Percentiles rank a stretch among this genome's conserved stretches.
phyloP scores from a whole-genome alignment of 768 basidiomycete genomes.

The Leccinum broughii region DNA sequence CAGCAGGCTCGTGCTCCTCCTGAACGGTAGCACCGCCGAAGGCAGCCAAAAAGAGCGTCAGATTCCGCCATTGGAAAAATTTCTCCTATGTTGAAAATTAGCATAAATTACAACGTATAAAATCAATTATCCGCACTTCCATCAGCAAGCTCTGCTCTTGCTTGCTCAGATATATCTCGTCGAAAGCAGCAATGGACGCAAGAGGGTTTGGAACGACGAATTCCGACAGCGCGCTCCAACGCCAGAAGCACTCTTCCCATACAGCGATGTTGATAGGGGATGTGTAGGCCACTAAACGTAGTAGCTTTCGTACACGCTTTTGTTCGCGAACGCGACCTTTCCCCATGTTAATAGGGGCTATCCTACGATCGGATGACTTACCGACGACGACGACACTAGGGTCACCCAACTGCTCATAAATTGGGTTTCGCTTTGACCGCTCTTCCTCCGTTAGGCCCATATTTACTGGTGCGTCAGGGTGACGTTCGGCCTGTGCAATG shows the following conservation, averaged over 20 bases:
- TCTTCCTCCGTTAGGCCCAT: slow-evolving; percentile 57
- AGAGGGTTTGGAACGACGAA: slow-evolving; percentile 45
- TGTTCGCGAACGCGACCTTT: slow-evolving; percentile 77
- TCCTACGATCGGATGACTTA: slow-evolving; percentile 34
- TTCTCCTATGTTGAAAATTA: slow-evolving; percentile 51
- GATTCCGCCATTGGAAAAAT: slow-evolving; percentile 82
- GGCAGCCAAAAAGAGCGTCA: slow-evolving; percentile 74
- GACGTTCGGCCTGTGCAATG: slow-evolving; percentile 65
- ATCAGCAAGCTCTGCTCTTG: slow-evolving; percentile 39
- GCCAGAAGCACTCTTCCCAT: slow-evolving; percentile 81
- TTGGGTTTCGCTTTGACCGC: slow-evolving; percentile 64
- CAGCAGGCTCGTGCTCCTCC: slow-evolving; percentile 50
- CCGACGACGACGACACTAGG: slow-evolving; percentile 69
- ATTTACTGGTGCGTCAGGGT: slow-evolving; percentile 55
- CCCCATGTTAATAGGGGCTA: slow-evolving; percentile 6
- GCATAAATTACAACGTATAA: neutral
- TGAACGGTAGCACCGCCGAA: slow-evolving; percentile 65
- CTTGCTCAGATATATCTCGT: slow-evolving; percentile 35
- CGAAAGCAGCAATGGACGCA: slow-evolving; percentile 36
- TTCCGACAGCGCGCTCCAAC: slow-evolving; percentile 70
- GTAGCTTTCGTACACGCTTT: slow-evolving; percentile 72
- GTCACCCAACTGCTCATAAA: slow-evolving; percentile 80
- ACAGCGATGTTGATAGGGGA: slow-evolving; percentile 71
- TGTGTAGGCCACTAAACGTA: slow-evolving; percentile 63
- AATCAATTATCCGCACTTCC: slow-evolving; percentile 34